Base-by-base conservation (phyloP, 192 early-diverging fungal genomes). In the Kappamyces sp. region DNA sequence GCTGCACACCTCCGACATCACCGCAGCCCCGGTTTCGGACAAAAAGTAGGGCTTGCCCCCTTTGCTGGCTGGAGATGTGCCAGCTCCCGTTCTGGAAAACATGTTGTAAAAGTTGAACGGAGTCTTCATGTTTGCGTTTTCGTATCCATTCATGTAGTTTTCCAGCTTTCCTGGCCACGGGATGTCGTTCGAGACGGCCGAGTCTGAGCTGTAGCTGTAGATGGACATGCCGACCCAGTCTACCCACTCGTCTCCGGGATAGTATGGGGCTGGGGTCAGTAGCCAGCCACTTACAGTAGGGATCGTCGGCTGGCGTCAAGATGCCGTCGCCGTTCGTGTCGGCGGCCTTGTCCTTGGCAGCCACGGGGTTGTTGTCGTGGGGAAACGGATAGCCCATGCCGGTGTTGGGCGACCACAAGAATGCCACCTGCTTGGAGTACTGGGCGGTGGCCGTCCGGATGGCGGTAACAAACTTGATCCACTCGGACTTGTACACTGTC, bases 141-240 rank as follows among this genome's bases (percentile, higher is more conserved):
- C 23, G 23, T 23, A 23, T 23, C 23, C 23, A 23, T 23, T 62
- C 13, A 62, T 12, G 34, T 61, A 35, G 47, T 43, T 55, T 37
- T 69, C 68, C 39, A 62, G 61, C 47, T 42, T 40, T 38, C 65
- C 65, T 2, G 57, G 40, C 3, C 31, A 8, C 1, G 70, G 72
- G 3, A 42, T 62, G 10, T 60, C 33, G 49, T 61, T 69, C 9
- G 23, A 31, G 67, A 66, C 73, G 3, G 67, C 67, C 51, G 59
- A 69, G 7, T 40, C 41, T 9, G 23, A 39, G 13, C 75, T 64
- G 51, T 72, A 71, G 51, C 71, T 60, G 67, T 77, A 77, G 40
- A 74, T 46, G 1, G 69, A 72, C 7, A 75, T 35, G 3, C 73
- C 77, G 38, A 76, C 72, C 73, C 73, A 79, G 60, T 76, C 74